These are phyloP conservation scores for Chrysoporthe cubensis DNA, from an alignment of 2,329 filamentous ascomycete genomes.

Conservation along the genomic window DNA sequence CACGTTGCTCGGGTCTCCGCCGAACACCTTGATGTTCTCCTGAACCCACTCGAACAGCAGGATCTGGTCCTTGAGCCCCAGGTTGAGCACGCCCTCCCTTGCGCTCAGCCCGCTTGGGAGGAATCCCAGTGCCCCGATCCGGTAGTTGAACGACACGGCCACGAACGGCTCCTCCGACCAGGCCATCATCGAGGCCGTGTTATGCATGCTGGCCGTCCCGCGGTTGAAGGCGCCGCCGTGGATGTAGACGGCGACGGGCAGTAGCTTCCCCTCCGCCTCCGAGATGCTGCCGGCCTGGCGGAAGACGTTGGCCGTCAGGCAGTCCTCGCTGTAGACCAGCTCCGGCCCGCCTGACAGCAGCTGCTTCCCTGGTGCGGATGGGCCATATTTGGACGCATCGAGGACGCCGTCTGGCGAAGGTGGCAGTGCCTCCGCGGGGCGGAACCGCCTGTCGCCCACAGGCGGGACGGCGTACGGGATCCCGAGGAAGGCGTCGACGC, in stretches of 20 bases:
- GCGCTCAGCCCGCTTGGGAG: slow-evolving; percentile 54
- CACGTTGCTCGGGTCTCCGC: slow-evolving; percentile 54
- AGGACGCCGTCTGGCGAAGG: slow-evolving; percentile 33
- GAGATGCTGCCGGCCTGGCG: slow-evolving; percentile 27
- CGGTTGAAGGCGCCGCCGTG: slow-evolving; percentile 54
- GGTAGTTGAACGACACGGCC: slow-evolving; percentile 53
- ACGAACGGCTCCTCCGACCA: slow-evolving; percentile 50
- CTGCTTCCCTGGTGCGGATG: slow-evolving; percentile 30
- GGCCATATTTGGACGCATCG: slow-evolving; percentile 34
- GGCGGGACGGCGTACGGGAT: slow-evolving; percentile 54
- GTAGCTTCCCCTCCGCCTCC: background rate
- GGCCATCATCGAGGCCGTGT: slow-evolving; percentile 56
- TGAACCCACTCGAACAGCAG: slow-evolving; percentile 57
- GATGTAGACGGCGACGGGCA: slow-evolving; percentile 47
- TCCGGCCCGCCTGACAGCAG: slow-evolving; percentile 29
- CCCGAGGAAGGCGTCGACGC: slow-evolving; percentile 49
- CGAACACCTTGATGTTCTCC: slow-evolving; percentile 57
- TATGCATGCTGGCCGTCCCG: slow-evolving; percentile 45
- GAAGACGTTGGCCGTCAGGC: slow-evolving; percentile 36
- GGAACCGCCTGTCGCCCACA: slow-evolving; percentile 50
- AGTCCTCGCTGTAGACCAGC: slow-evolving; percentile 34
- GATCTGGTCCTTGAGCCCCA: slow-evolving; percentile 59
- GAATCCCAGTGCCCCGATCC: slow-evolving; percentile 64
- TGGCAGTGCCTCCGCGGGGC: slow-evolving; percentile 38
- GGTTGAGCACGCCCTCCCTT: slow-evolving; percentile 58